Evolutionary conservation across 2,329 filamentous ascomycete species (phyloP).

Genomic region (Diaporthe citriasiana): DNA sequence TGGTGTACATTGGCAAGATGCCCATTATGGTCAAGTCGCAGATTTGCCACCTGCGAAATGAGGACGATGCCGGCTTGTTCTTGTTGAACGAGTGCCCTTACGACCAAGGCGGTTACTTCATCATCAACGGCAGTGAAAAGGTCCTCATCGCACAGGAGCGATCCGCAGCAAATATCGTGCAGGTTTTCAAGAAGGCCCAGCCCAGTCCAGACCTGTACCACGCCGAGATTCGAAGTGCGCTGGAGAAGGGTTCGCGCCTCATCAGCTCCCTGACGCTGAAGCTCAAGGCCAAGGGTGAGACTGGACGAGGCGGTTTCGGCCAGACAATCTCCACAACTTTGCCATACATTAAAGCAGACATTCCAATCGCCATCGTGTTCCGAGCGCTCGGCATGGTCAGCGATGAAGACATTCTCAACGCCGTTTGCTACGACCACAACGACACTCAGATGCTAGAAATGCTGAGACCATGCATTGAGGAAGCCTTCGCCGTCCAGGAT

Average conservation of each 20-base stretch:
- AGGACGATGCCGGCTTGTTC: constrained; percentile 89
- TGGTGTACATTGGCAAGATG: constrained; percentile 93
- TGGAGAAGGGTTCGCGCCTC: constrained; percentile 95
- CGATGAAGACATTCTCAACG: constrained; percentile 97
- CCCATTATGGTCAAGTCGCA: constrained; percentile 99
- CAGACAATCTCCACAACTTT: constrained; percentile 91
- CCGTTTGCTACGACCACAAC: constrained; percentile 95
- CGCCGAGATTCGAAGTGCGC: constrained; percentile 94
- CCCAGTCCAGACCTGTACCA: constrained; percentile 94
- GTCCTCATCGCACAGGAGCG: constrained; percentile 98
- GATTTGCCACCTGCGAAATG: constrained; percentile 89
- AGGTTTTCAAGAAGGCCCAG: constrained; percentile 97
- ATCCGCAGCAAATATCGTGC: constrained; percentile 97
- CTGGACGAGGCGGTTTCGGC: constrained; percentile 83
- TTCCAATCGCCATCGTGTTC: constrained; percentile 96
- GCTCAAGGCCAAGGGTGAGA: constrained; percentile 87
- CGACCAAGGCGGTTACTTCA: constrained; percentile 98
- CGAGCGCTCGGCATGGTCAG: constrained; percentile 95
- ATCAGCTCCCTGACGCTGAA: constrained; percentile 95
- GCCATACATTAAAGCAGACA: constrained; percentile 93
- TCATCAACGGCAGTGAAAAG: constrained; percentile 99
- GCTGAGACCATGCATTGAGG: constrained; percentile 96
- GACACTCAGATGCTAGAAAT: constrained; percentile 98
- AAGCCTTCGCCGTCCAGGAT: constrained; percentile 96
- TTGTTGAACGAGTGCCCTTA: constrained; percentile 97